Base-by-base conservation (phyloP, 2,329 filamentous ascomycete species). In the Microcyclosporella mali region DNA sequence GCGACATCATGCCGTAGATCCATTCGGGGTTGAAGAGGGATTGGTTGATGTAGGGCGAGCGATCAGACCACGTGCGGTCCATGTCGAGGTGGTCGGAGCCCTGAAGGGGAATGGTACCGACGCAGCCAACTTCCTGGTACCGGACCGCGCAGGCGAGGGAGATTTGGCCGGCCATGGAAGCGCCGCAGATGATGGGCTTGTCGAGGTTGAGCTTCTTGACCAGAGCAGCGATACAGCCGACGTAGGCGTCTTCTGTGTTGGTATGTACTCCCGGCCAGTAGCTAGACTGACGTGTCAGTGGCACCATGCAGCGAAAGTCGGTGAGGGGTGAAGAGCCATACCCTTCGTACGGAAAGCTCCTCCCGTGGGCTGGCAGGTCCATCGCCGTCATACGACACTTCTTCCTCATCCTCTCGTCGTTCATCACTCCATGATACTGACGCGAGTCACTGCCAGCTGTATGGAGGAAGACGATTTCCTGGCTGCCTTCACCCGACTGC, bases 401-500 rank as follows among this genome's bases (percentile, higher is more conserved):
- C 55, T 70, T 65, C 15, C 66, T 61, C 68, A 72, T 72, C 10
- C 61, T 58, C 19, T 58, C 43, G 42, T 74, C 64, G 42, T 74
- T 74, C 69, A 75, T 68, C 2, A 75, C 71, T 15, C 71, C 70
- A 40, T 75, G 72, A 40, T 74, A 74, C 51, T 74, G 70, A 19
- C 71, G 56, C 19, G 63, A 61, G 47, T 75, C 72, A 37, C 66
- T 68, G 2, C 71, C 71, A 28, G 59, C 58, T 4, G 60, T 63
- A 17, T 63, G 60, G 25, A 63, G 40, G 46, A 63, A 62, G 11
- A 63, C 54, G 34, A 75, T 71, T 18, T 66, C 63, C 42, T 73
- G 68, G 15, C 66, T 62, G 1, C 72, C 72, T 2, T 64, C 65
- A 6, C 72, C 71, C 4, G 69, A 61, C 17, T 60, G 63, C 47